Base-by-base conservation (phyloP, 2,329 filamentous ascomycete genomes). In the Neonectria neomacrospora region DNA sequence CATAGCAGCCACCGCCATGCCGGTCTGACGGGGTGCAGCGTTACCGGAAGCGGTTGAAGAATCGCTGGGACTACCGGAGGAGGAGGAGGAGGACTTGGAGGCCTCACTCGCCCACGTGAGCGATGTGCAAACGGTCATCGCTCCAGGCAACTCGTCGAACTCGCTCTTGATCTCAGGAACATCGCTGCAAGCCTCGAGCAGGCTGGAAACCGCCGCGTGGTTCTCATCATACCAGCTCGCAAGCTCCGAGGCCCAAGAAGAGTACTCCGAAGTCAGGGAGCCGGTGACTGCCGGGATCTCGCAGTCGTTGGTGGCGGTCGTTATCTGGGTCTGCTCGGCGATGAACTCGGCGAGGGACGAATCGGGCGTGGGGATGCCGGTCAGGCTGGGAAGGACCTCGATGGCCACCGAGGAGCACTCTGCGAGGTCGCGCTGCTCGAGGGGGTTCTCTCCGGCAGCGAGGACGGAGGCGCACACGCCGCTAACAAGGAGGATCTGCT, bases 101-200 rank as follows among this genome's bases (percentile, higher is more conserved):
- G 67, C 68, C 41, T 59, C 60, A 32, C 50, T 51, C 3, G 58
- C 65, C 65, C 58, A 71, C 4, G 26, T 37, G 8, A 70, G 5
- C 6, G 63, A 50, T 23, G 50, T 53, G 42, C 70, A 72, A 5
- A 60, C 6, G 16, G 65, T 47, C 9, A 48, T 52, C 20, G 20
- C 7, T 2, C 22, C 37, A 18, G 55, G 60, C 1, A 64, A 10
- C 7, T 34, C 30, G 0, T 44, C 66, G 7, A 72, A n/a, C 8
- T 51, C 12, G 14, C 48, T 60, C 18, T 50, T 62, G 16, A 73
- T 28, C 53, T 63, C 71, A 20, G 73, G 72, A 10, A 75, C 72
- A n/a, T 76, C 74, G 56, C 65, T 73, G 58, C 74, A 76, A 9
- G 73, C 74, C 1, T 68, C 58, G 32, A 71, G 26, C 5, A 76